Conservation (phyloP, 192 early-diverging fungal species). For the Backusella luteola region DNA sequence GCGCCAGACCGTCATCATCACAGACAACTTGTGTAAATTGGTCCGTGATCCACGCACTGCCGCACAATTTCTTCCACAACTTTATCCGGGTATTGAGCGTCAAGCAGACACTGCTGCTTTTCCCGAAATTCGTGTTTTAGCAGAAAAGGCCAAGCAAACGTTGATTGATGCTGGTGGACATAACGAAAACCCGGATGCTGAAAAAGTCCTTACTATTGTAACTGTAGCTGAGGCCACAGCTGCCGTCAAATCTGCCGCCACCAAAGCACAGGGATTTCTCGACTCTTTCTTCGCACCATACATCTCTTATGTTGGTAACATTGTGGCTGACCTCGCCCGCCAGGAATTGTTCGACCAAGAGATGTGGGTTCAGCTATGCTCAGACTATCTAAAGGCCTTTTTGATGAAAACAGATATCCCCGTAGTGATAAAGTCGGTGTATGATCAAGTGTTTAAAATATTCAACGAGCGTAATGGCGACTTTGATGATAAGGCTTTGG, state of each 20-base stretch:
- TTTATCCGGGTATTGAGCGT: slow-evolving; percentile 75
- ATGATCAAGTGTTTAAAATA: slow-evolving; percentile 33
- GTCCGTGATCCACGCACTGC: slow-evolving; percentile 78
- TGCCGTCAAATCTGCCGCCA: slow-evolving; percentile 41
- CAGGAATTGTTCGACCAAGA: slow-evolving; percentile 55
- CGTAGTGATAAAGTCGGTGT: slow-evolving; percentile 36
- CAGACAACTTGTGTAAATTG: slow-evolving; percentile 84
- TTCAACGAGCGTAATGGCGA: slow-evolving; percentile 33
- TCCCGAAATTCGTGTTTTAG: slow-evolving; percentile 73
- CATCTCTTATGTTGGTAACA: slow-evolving; percentile 53
- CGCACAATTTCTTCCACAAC: slow-evolving; percentile 70
- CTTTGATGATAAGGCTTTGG: slow-evolving; percentile 40
- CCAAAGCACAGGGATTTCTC: slow-evolving; percentile 50
- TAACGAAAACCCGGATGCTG: slow-evolving; percentile 31
- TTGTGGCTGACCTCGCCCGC: slow-evolving; percentile 55
- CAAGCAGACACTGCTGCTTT: slow-evolving; percentile 68
- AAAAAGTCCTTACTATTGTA: slow-evolving; percentile 14
- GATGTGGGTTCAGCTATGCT: slow-evolving; percentile 57
- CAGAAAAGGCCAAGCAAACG: slow-evolving; percentile 59
- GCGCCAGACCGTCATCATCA: slow-evolving; percentile 75
- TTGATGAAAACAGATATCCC: slow-evolving; percentile 48
- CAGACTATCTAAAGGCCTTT: slow-evolving; percentile 55
- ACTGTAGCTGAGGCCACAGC: slow-evolving; percentile 39
- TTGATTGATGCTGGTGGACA: slow-evolving; percentile 65
- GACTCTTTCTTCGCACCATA: slow-evolving; percentile 48